Evolutionary conservation across 345 rosid species (phyloP).

Genomic region (Citrus trifoliata): DNA sequence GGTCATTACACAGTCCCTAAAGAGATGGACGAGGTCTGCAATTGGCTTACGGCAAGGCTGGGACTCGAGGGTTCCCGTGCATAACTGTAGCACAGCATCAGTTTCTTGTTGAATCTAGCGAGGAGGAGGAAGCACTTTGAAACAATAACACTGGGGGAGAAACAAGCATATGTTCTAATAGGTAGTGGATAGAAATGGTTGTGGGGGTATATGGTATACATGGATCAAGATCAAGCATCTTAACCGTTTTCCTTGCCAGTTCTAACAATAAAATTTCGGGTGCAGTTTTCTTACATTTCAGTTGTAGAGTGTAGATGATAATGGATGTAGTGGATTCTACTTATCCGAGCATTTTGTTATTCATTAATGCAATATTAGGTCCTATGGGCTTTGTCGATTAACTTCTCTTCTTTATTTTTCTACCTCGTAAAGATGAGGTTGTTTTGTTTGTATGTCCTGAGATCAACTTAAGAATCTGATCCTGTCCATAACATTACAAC

Average conservation of each 20-base stretch:
- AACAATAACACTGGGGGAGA: slow-evolving; percentile 24
- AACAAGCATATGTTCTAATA: slow-evolving; percentile 19
- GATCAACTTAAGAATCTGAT: background rate
- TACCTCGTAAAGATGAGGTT: background rate
- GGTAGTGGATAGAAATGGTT: slow-evolving; percentile 14
- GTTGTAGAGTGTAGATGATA: slow-evolving; percentile 9
- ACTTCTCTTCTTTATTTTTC: background rate
- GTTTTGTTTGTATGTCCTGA: background rate
- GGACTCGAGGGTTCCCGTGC: slow-evolving; percentile 67
- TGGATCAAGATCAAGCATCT: slow-evolving; percentile 26
- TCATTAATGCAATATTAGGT: background rate
- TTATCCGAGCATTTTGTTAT: slow-evolving; percentile 6
- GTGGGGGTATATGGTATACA: slow-evolving; percentile 36
- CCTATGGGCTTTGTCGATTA: background rate
- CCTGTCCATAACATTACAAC: no score
- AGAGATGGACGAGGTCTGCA: slow-evolving; percentile 78
- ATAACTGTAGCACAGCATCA: slow-evolving; percentile 11
- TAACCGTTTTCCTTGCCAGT: slow-evolving; percentile 11
- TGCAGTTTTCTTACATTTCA: slow-evolving; percentile 19
- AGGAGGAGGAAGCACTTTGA: slow-evolving; percentile 17
- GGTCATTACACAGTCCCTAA: slow-evolving; percentile 89
- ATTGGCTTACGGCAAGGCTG: slow-evolving; percentile 66
- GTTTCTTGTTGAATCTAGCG: slow-evolving; percentile 15
- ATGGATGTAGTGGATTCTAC: slow-evolving; percentile 11
- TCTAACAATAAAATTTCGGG: slow-evolving; percentile 29